Evolutionary conservation across 2,329 filamentous ascomycete genomes (phyloP).

Genomic region (Bipolaris oryzae): DNA sequence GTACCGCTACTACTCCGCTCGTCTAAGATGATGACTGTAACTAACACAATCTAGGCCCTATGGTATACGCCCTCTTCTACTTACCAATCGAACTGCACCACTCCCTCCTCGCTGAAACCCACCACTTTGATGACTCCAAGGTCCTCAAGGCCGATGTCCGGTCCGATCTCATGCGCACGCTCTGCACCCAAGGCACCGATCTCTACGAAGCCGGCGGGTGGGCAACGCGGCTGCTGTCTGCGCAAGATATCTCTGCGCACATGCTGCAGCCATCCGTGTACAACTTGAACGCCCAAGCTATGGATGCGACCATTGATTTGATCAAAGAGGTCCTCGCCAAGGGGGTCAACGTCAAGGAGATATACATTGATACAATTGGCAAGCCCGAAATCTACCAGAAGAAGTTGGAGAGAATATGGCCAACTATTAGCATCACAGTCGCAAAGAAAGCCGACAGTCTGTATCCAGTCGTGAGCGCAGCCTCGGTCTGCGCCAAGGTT

Average conservation of each 20-base stretch:
- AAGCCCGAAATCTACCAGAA: constrained; percentile 82
- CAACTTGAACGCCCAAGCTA: constrained; percentile 95
- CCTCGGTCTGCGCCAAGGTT: constrained; percentile 94
- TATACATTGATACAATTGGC: constrained; percentile 95
- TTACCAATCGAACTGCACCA: constrained; percentile 68
- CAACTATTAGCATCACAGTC: constrained; percentile 62
- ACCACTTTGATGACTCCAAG: constrained; percentile 96
- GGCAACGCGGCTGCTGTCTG: constrained; percentile 81
- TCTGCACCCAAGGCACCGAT: constrained; percentile 70
- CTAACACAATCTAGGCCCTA: constrained; percentile 60
- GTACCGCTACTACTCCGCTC: constrained; percentile 55
- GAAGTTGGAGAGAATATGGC: constrained; percentile 83
- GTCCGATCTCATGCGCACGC: constrained; percentile 69
- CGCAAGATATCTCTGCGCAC: constrained; percentile 77
- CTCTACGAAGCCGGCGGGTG: constrained; percentile 75
- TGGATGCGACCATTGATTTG: constrained; percentile 86
- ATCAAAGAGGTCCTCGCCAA: constrained; percentile 76
- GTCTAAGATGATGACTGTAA: constrained; percentile 1
- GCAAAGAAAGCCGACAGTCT: constrained; percentile 84
- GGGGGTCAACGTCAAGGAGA: constrained; percentile 82
- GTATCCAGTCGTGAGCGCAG: constrained; percentile 91
- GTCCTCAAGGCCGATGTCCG: constrained; percentile 82
- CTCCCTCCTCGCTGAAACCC: constrained; percentile 74
- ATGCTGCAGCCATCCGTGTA: constrained; percentile 75
- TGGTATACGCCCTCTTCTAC: constrained; percentile 76